Percentiles rank a stretch among this genome's conserved stretches.
phyloP scores from a whole-genome alignment of 2,329 filamentous ascomycete genomes.

The Metarhizium album region DNA sequence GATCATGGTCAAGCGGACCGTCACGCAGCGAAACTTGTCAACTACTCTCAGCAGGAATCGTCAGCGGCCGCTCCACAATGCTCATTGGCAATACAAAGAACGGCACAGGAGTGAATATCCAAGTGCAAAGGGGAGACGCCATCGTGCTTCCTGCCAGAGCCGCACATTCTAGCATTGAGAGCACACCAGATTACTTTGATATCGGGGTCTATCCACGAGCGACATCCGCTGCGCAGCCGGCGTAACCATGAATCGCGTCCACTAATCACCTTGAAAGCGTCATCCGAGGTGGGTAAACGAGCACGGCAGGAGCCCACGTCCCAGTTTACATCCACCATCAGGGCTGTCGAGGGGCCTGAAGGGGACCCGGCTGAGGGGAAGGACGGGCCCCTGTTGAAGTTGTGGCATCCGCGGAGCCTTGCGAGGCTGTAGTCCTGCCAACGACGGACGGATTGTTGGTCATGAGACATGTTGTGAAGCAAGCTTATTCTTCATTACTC shows the following conservation, averaged over 20 bases:
- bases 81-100: constrained; percentile 12
- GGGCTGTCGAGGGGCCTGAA: constrained; percentile 9
- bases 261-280: constrained; percentile 1
- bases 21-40: neutral
- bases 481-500: no score
- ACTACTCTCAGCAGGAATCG: constrained; percentile 8
- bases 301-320: constrained; percentile 7
- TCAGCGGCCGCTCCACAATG: constrained; percentile 12
- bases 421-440: constrained; percentile 6
- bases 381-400: constrained; percentile 7
- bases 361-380: constrained; percentile 10
- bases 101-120: constrained; percentile 9
- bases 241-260: neutral
- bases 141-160: constrained; percentile 14
- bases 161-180: constrained; percentile 11
- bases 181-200: constrained; percentile 13
- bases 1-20: neutral
- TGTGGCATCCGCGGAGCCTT: constrained; percentile 7
- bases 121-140: constrained; percentile 12
- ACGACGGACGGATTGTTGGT: neutral
- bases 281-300: constrained; percentile 12
- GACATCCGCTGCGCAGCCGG: neutral
- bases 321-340: constrained; percentile 7
- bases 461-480: neutral
- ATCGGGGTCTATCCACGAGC: constrained; percentile 14